Conservation (phyloP, 2,329 filamentous ascomycete genomes). For the Neoarthrinium moseri region DNA sequence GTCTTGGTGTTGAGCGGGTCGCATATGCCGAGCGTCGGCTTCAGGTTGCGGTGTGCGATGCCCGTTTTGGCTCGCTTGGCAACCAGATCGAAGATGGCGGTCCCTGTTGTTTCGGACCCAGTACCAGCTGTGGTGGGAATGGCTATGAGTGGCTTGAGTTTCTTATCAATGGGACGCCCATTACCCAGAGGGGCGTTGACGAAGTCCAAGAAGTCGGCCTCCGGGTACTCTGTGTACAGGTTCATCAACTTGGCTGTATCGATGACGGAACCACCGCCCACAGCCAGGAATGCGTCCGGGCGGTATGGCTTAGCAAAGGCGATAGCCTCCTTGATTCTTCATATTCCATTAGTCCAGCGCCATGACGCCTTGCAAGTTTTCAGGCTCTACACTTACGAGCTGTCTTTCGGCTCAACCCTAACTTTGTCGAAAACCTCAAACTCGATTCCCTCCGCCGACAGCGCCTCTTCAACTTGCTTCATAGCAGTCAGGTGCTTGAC, state of each 20-base stretch:
- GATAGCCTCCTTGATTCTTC: slow-evolving; percentile 86
- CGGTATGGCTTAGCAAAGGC: slow-evolving; percentile 76
- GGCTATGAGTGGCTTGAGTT: slow-evolving; percentile 74
- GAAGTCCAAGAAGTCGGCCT: slow-evolving; percentile 94
- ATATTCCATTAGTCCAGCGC: too few species aligned
- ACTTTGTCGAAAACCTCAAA: slow-evolving; percentile 82
- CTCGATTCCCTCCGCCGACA: slow-evolving; percentile 74
- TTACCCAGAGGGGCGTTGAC: slow-evolving; percentile 93
- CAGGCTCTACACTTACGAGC: slow-evolving; percentile 57
- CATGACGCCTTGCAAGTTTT: too few species aligned
- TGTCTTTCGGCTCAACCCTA: slow-evolving; percentile 90
- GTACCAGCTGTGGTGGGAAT: slow-evolving; percentile 85
- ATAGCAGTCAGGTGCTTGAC: slow-evolving; percentile 84
- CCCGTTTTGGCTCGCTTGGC: slow-evolving; percentile 91
- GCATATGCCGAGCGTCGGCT: slow-evolving; percentile 88
- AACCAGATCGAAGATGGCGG: slow-evolving; percentile 95
- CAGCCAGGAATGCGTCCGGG: slow-evolving; percentile 88
- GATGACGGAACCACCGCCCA: slow-evolving; percentile 91
- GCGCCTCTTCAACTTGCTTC: slow-evolving; percentile 80
- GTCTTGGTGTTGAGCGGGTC: slow-evolving; percentile 88
- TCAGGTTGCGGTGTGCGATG: slow-evolving; percentile 91
- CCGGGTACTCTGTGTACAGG: slow-evolving; percentile 84
- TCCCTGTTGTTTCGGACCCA: slow-evolving; percentile 92
- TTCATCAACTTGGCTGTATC: slow-evolving; percentile 99
- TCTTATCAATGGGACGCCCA: slow-evolving; percentile 70